Conservation (phyloP, 1,284 basidiomycete species). For the Cryptococcus amylolentus region DNA sequence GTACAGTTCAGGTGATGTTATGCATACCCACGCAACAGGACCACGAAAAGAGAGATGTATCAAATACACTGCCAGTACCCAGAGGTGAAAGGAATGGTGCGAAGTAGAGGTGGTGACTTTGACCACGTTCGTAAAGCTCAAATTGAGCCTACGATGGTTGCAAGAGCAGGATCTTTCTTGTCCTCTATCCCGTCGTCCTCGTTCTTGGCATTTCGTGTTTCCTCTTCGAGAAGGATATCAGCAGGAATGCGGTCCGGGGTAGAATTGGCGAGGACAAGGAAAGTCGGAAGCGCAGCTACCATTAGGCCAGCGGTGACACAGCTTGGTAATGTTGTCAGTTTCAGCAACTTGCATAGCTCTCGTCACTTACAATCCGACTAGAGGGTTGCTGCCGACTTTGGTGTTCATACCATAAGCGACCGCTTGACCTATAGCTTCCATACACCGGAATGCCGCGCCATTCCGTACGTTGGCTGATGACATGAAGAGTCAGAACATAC, state of each 20-base stretch:
- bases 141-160: no score
- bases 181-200: background rate
- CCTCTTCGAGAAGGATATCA: constrained; percentile 13
- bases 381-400: constrained; percentile 13
- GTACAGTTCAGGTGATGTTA: no score
- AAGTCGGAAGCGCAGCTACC: constrained; percentile 10
- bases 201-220: constrained; percentile 1
- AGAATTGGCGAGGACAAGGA: constrained; percentile 19
- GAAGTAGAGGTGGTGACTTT: no score
- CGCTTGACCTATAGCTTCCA: constrained; percentile 26
- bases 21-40: no score
- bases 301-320: constrained; percentile 21
- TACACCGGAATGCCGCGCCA: constrained; percentile 11
- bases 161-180: background rate
- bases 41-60: no score
- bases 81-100: no score
- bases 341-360: background rate
- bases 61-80: no score
- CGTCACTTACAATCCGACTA: constrained; percentile 17
- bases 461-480: constrained; percentile 14
- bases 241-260: constrained; percentile 22
- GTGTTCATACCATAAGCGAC: constrained; percentile 27
- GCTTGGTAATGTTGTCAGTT: background rate
- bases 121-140: no score
- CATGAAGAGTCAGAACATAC: no score